Base-by-base conservation (phyloP, 768 basidiomycete genomes). In the Phaffia tasmanica region DNA sequence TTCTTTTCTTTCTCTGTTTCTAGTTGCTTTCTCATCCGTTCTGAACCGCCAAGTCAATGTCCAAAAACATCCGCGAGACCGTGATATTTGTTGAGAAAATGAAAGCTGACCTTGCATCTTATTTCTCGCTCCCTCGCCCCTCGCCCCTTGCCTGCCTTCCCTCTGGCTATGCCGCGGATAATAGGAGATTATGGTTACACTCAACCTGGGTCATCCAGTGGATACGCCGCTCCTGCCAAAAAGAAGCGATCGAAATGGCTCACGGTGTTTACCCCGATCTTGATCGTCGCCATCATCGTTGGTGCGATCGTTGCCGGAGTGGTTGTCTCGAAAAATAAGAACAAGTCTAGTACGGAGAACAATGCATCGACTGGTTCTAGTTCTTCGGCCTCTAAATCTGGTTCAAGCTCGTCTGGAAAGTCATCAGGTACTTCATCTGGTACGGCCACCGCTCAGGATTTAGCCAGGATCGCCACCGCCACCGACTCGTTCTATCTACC, bases 401-500 rank as follows among this genome's bases (percentile, higher is more conserved):
- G 23, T 27, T 14, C 32, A 5, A n/a, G 50, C 5, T 49, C 61
- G 2, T 63, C 67, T n/a, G 67, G 60, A 35, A 25, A 62, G 18
- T 61, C 61, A 47, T 29, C 60, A 4, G 67, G 55, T 19, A 62
- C 67, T 54, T 57, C 61, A 49, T 46, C 54, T 3, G 57, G 56
- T 25, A 50, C 56, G n/a, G 63, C 56, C 2, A 46, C 35, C 16
- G 75, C 74, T 30, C 72, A 75, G 65, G 73, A 74, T 27, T 86
- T 86, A 1, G 83, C 84, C 6, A 48, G 67, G 23, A 16, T 63
- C 57, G 67, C 67, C 32, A 46, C 48, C 42, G 62, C 29, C 29
- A 95, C 92, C 21, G 81, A 92, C 73, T 80, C 83, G 58, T 94
- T 83, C 74, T 81, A 86, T 79, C 80, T 89, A 64, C 93, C 93